These are phyloP conservation scores for Ampelocalamus luodianensis DNA, from an alignment of 176 grass and related monocot species.

Conservation along the genomic window DNA sequence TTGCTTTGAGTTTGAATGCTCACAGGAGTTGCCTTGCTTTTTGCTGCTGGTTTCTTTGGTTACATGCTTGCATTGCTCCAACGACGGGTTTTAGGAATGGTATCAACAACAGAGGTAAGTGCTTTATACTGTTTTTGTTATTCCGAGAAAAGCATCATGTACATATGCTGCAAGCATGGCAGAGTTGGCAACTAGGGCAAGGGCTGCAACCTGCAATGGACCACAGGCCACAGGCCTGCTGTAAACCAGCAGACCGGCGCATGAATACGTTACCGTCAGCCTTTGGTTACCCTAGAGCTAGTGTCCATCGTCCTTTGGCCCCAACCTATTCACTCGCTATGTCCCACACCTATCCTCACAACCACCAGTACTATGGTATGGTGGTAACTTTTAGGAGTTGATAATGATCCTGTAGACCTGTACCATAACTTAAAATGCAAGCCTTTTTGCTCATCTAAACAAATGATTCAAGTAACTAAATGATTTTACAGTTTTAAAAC, in stretches of 20 bases:
- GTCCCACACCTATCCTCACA: neutral
- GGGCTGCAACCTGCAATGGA: conserved; percentile 27
- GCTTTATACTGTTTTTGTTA: conserved; percentile 17
- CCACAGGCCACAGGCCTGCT: conserved; percentile 4
- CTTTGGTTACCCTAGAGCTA: conserved; percentile 1
- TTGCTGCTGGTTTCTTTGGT: conserved; percentile 93
- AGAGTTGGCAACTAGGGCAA: conserved; percentile 36
- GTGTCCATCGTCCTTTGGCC: conserved; percentile 25
- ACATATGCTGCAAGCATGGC: conserved; percentile 2
- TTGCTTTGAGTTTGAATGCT: conserved; percentile 28
- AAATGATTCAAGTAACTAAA: conserved; percentile 1
- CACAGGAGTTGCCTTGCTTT: conserved; percentile 83
- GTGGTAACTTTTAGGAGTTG: neutral
- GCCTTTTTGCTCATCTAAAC: neutral
- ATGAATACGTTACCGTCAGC: conserved; percentile 11
- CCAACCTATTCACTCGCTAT: conserved; percentile 2
- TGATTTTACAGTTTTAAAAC: neutral
- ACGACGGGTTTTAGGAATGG: conserved; percentile 66
- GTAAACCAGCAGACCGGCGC: conserved; percentile 10
- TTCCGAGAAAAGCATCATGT: conserved; percentile 10
- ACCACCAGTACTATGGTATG: neutral
- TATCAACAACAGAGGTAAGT: conserved; percentile 75
- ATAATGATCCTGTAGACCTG: neutral
- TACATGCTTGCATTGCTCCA: conserved; percentile 98
- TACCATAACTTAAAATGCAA: neutral